These are phyloP conservation scores for Pythium periplocum DNA, from an alignment of 352 stramenopile genomes.

Conservation along the genomic window DNA sequence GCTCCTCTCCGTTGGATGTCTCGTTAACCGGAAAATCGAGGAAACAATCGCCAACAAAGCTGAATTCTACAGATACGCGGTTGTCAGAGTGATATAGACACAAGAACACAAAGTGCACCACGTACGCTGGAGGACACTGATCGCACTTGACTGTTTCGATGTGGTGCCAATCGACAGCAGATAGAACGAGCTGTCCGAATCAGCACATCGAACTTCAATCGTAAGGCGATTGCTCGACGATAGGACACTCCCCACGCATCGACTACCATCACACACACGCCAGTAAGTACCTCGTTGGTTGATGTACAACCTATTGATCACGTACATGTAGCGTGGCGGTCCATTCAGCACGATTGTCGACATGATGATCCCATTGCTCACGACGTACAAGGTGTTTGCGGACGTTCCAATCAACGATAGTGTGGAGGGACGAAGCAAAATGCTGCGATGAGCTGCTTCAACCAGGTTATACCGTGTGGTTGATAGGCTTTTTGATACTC, in stretches of 20 bases:
- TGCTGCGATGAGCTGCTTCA: neutral
- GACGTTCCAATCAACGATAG: constrained; percentile 37
- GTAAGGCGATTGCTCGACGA: constrained; percentile 5
- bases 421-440: constrained; percentile 2
- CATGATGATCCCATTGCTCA: constrained; percentile 37
- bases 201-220: constrained; percentile 36
- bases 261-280: neutral
- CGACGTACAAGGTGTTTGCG: constrained; percentile 36
- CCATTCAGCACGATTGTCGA: constrained; percentile 37
- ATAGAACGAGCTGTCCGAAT: constrained; percentile 42
- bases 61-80: too few species aligned
- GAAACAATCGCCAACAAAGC: too few species aligned
- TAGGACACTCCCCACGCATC: neutral
- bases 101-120: neutral
- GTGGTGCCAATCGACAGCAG: constrained; percentile 35
- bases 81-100: neutral
- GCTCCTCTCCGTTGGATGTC: neutral
- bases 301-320: neutral
- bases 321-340: constrained; percentile 43
- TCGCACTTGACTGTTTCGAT: neutral
- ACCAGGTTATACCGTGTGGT: neutral
- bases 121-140: constrained; percentile 14
- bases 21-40: too few species aligned
- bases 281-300: too few species aligned
- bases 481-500: neutral